These are phyloP conservation scores for Knufia petricola DNA, from an alignment of 2,329 filamentous ascomycete genomes.

Conservation along the genomic window DNA sequence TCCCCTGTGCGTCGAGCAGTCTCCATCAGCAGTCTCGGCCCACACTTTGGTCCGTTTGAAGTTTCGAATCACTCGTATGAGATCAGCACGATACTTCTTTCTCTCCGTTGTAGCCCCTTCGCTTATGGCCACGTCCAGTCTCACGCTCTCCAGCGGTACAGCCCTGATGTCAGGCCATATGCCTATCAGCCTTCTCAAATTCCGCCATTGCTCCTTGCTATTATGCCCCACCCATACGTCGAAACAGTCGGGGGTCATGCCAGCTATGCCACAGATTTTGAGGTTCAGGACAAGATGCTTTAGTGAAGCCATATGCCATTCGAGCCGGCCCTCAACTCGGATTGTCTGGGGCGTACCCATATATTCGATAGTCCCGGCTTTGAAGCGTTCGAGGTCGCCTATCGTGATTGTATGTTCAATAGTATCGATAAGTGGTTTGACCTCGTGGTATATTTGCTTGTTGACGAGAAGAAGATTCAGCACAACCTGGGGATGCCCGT, in stretches of 20 bases:
- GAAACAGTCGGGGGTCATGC: conserved; percentile 7
- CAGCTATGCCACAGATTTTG: background rate
- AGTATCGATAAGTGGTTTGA: background rate
- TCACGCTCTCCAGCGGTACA: background rate
- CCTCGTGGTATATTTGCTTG: conserved; percentile 8
- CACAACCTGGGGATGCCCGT: background rate
- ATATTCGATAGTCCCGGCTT: background rate
- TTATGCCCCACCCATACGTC: background rate
- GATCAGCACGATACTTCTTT: conserved; percentile 3
- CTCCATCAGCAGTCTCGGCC: conserved; percentile 5
- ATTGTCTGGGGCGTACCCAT: background rate
- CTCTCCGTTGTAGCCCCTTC: background rate
- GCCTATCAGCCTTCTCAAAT: conserved; percentile 2
- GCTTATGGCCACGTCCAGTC: background rate
- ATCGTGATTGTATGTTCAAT: conserved; percentile 8
- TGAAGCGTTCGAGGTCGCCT: conserved; percentile 1
- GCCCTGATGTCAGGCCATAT: conserved; percentile 6
- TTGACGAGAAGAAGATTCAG: conserved; percentile 3
- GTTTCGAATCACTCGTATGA: conserved; percentile 6
- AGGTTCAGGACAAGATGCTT: conserved; percentile 2
- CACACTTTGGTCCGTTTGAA: conserved; percentile 6
- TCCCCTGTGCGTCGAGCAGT: background rate
- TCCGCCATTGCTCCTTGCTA: conserved; percentile 6
- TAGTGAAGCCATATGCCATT: conserved; percentile 3
- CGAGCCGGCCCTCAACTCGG: background rate